Base-by-base conservation (phyloP, 352 stramenopile genomes). In the Saprolegnia diclina region DNA sequence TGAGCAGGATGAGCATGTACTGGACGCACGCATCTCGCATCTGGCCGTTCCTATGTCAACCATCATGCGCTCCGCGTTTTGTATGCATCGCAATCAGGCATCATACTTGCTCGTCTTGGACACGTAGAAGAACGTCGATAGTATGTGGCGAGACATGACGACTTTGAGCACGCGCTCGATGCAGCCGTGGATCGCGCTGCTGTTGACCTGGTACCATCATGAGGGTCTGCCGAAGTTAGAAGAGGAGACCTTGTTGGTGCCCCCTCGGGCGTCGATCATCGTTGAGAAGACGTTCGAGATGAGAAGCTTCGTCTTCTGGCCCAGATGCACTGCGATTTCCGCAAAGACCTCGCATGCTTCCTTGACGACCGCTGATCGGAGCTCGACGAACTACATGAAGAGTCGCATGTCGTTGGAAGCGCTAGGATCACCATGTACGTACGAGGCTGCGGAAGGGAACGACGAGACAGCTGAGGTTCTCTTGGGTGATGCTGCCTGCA, bases 131-230 rank as follows among this genome's bases (percentile, higher is more conserved):
- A 59, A 59, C 3, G 52, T 59, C 35, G 52, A 59, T 24, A 59
- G 19, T 3, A 59, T 59, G 11, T 59, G 52, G 16, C 52, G 52
- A 9, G 24, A 42, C 52, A 59, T 59, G 52, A 59, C 52, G 19
- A 59, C 52, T 59, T 59, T 59, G 19, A 59, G 52, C 52, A 59
- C 52, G 24, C 52, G 52, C 9, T 59, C 52, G 35, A 59, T 59
- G 52, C 52, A 59, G 7, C 24, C 16, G 9, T 59, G 52, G 35
- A 59, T 59, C 7, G 52, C 52, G 16, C 24, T 42, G 35, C 52
- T 59, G 19, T 59, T 59, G 35, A 59, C 52, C 52, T 59, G 35
- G 16, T 48, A 48, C 3, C 13, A 14, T 3, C 11, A n/a, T n/a
- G 42, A 48, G 42, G 11, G 13, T 14, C 42, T 4, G 11, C 4